phyloP scores from a whole-genome alignment of 805 yeast species.

The Starmera quercuum region DNA sequence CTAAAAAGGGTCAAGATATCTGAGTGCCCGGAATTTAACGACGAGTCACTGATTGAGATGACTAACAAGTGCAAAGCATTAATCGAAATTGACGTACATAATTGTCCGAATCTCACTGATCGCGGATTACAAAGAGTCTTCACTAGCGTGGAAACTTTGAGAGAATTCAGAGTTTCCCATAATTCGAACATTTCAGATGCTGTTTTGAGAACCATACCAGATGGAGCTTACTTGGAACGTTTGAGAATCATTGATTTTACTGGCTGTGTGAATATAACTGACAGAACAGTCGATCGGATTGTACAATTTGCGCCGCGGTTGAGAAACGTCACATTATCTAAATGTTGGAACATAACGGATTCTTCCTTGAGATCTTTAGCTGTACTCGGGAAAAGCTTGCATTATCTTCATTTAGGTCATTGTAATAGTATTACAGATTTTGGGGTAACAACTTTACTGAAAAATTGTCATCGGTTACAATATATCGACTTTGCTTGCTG shows the following conservation, averaged over 20 bases:
- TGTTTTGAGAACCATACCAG: constrained; percentile 49
- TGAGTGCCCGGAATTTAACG: constrained; percentile 60
- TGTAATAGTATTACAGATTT: constrained; percentile 84
- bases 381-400: constrained; percentile 68
- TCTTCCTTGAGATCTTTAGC: constrained; percentile 65
- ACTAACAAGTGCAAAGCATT: constrained; percentile 68
- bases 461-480: constrained; percentile 76
- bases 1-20: constrained; percentile 79
- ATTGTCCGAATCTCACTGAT: constrained; percentile 69
- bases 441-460: constrained; percentile 71
- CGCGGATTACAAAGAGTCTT: constrained; percentile 50
- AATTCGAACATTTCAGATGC: constrained; percentile 63
- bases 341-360: constrained; percentile 84
- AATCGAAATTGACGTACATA: constrained; percentile 86
- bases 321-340: constrained; percentile 82
- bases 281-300: constrained; percentile 64
- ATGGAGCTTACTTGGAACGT: constrained; percentile 44
- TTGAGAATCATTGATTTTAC: constrained; percentile 81
- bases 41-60: constrained; percentile 50
- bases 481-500: constrained; percentile 96
- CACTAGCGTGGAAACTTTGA: constrained; percentile 54
- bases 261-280: constrained; percentile 75
- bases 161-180: constrained; percentile 79
- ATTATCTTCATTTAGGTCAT: constrained; percentile 90
- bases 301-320: constrained; percentile 76